Evolutionary conservation across 192 early-diverging fungal genomes (phyloP).

Genomic region (Pilobolus umbonatus): DNA sequence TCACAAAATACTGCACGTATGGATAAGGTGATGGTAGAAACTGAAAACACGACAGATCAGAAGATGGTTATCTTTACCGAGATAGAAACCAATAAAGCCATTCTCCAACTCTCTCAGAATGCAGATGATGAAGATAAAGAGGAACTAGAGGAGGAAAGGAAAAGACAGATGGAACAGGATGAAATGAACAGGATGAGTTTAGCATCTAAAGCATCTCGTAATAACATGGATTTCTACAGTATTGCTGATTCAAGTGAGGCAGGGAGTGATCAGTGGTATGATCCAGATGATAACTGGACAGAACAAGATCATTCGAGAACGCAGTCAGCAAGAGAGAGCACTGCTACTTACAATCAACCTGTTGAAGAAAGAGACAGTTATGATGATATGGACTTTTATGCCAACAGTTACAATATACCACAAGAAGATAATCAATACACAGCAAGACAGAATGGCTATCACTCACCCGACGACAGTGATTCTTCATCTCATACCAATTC

Average conservation of each 20-base stretch:
- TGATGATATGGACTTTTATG: neutral
- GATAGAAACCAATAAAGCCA: too few species aligned
- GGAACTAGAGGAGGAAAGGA: neutral
- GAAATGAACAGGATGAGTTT: conserved; percentile 7
- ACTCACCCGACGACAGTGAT: too few species aligned
- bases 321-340: neutral
- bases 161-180: conserved; percentile 8
- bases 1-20: neutral
- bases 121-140: neutral
- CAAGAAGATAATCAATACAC: neutral
- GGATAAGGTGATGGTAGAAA: too few species aligned
- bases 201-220: neutral
- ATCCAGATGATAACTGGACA: conserved; percentile 13
- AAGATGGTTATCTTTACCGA: too few species aligned
- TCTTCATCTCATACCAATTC: conserved; percentile 7
- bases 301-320: conserved; percentile 6
- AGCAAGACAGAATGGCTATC: too few species aligned
- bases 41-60: too few species aligned
- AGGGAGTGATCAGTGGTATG: conserved; percentile 22
- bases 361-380: too few species aligned
- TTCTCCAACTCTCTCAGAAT: too few species aligned
- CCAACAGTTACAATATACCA: neutral
- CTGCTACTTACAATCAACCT: neutral
- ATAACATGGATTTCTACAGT: too few species aligned
- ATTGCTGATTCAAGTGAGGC: conserved; percentile 12